Evolutionary conservation across 169 alveolate species (phyloP).

Genomic region (Toxoplasma gondii): DNA sequence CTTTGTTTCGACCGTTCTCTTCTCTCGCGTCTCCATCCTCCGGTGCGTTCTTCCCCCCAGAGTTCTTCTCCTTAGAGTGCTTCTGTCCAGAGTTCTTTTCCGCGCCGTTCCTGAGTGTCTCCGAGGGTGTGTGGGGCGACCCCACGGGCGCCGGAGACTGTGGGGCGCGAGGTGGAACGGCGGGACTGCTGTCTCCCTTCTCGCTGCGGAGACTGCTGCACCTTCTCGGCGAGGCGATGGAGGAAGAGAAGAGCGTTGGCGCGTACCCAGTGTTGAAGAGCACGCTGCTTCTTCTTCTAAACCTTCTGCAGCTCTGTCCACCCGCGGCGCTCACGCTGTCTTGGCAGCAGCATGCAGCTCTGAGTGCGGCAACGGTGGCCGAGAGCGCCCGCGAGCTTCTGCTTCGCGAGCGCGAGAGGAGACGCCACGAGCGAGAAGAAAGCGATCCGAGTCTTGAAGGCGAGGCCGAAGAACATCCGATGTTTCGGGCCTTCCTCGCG

Average conservation of each 20-base stretch:
- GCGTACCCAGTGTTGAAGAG: conserved; percentile 39
- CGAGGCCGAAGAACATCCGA: neutral
- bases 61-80: neutral
- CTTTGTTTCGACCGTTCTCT: neutral
- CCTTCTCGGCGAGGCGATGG: conserved; percentile 41
- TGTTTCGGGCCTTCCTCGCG: conserved; percentile 11
- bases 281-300: conserved; percentile 49
- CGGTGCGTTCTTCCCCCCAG: neutral
- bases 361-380: conserved; percentile 62
- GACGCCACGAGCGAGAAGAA: neutral
- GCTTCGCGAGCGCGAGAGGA: neutral
- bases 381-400: conserved; percentile 55
- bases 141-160: neutral
- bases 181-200: conserved; percentile 35
- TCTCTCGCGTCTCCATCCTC: neutral
- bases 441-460: neutral
- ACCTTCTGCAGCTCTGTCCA: conserved; percentile 54
- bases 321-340: conserved; percentile 48
- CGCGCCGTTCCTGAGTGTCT: neutral
- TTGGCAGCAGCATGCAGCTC: conserved; percentile 65
- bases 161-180: neutral
- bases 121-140: neutral
- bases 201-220: conserved; percentile 59
- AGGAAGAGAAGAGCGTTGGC: conserved; percentile 39
- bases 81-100: neutral